Evolutionary conservation across 306 rosid genomes (phyloP).

Genomic region (Glycine tomentella): DNA sequence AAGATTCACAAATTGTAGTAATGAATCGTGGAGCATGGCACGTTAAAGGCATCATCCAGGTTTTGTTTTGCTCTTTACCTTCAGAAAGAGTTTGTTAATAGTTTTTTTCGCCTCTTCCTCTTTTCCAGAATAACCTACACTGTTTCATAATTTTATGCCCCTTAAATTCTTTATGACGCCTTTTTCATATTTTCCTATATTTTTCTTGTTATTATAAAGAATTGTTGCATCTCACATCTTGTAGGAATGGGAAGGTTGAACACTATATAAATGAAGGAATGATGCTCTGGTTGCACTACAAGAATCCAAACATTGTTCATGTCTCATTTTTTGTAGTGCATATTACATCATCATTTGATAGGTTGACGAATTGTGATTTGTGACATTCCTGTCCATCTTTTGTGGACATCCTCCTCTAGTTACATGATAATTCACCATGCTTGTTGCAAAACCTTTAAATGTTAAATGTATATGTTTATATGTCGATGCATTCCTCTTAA

Average conservation of each 20-base stretch:
- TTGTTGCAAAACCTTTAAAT: conserved; percentile 9
- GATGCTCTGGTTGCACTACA: no score
- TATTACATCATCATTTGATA: not conserved
- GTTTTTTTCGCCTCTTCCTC: not conserved
- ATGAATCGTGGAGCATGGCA: conserved; percentile 63
- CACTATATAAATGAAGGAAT: no score
- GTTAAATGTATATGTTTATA: not conserved
- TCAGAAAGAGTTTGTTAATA: conserved; percentile 2
- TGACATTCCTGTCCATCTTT: conserved; percentile 1
- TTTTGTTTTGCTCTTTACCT: conserved; percentile 29
- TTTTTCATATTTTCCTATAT: not conserved
- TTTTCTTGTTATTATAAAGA: not conserved
- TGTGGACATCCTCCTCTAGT: not conserved
- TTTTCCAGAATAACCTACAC: not conserved
- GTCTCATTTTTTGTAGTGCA: not conserved
- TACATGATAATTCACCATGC: not conserved
- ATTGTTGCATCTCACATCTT: no score
- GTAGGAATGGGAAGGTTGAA: no score
- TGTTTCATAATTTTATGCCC: no score
- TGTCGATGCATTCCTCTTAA: not conserved
- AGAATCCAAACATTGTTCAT: not conserved
- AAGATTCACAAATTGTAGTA: conserved; percentile 63
- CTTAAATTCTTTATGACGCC: not conserved
- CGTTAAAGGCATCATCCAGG: conserved; percentile 77
- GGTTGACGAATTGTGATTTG: not conserved